Evolutionary conservation across 139 green algal genomes (phyloP), one percentile per base, ranked within the genome.

Genomic region (Chlamydomonas sp.): DNA sequence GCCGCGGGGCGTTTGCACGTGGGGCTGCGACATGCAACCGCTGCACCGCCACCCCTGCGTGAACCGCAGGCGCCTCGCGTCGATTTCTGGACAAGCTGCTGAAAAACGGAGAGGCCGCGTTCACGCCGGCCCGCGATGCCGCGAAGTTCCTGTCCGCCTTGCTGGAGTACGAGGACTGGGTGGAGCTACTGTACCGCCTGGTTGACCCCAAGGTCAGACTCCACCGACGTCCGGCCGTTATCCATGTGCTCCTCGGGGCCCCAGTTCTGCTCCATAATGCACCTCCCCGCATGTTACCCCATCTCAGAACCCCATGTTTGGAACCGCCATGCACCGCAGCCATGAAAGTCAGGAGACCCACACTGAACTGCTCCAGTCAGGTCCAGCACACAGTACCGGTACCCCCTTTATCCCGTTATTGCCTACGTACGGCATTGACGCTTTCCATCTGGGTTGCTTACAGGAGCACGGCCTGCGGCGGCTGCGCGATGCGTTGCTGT

Each of bases 161-260:
- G 17, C 71, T 82, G 4, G 62, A 82, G 49, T 88, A 77, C 62
- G 63, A 79, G 17, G 90, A 93, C 78, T 87, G 79, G 14, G 31
- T 88, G 17, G 90, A 93, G 18, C 74, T 93, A 12, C 74, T 93
- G 12, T 90, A 85, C 90, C 63, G 79, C 67, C 73, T 91, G 63
- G 88, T 31, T 49, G 91, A 85, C 9, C 71, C 76, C 49, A 84
- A 79, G 74, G 86, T 91, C 61, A 60, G 61, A 4, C 14, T 73
- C 61, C 16, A 18, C 0, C 5, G 12, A 62, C 15, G 60, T 10
- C 4, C 74, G 18, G 17, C 18, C 12, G 0, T 49, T 49, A 49
- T 49, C 31, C 31, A 49, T 49, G 31, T 49, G 31, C 18, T 18
- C 2, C 17, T 58, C 1, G 71, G 3, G 4, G 4, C 18, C 3